Conservation (phyloP, 495 filamentous ascomycete genomes). For the Hypoxylon lienhwacheense region DNA sequence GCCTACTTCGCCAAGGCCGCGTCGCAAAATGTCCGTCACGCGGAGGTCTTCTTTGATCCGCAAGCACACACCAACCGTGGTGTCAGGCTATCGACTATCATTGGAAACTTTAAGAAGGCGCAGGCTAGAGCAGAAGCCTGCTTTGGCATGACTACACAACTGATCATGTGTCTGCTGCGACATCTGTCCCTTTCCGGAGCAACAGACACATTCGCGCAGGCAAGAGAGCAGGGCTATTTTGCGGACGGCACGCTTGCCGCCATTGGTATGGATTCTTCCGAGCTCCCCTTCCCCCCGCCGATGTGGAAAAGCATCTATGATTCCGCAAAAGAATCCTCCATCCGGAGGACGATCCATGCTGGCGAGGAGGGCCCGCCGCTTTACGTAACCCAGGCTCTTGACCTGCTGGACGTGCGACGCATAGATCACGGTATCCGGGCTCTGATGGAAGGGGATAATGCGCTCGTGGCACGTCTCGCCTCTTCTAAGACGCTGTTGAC, state of each 20-base stretch:
- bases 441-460: conserved; percentile 59
- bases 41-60: conserved; percentile 81
- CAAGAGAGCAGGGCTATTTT: conserved; percentile 56
- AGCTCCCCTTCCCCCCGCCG: conserved; percentile 64
- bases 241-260: conserved; percentile 57
- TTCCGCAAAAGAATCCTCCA: conserved; percentile 51
- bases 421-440: conserved; percentile 73
- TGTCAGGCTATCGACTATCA: conserved; percentile 61
- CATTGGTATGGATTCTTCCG: conserved; percentile 68
- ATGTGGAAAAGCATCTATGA: conserved; percentile 63
- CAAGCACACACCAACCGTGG: conserved; percentile 70
- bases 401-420: conserved; percentile 56
- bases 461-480: conserved; percentile 61
- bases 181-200: conserved; percentile 64
- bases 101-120: conserved; percentile 60
- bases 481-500: conserved; percentile 61
- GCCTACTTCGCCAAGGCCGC: conserved; percentile 69
- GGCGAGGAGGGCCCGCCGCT: conserved; percentile 73
- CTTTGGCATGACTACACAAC: conserved; percentile 60
- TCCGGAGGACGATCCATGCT: conserved; percentile 68
- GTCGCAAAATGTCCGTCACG: conserved; percentile 64
- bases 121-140: conserved; percentile 64
- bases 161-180: conserved; percentile 71
- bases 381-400: conserved; percentile 67
- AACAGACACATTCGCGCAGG: conserved; percentile 50